These are phyloP conservation scores for Truncatella angustata DNA, from an alignment of 2,329 filamentous ascomycete genomes.

Conservation along the genomic window DNA sequence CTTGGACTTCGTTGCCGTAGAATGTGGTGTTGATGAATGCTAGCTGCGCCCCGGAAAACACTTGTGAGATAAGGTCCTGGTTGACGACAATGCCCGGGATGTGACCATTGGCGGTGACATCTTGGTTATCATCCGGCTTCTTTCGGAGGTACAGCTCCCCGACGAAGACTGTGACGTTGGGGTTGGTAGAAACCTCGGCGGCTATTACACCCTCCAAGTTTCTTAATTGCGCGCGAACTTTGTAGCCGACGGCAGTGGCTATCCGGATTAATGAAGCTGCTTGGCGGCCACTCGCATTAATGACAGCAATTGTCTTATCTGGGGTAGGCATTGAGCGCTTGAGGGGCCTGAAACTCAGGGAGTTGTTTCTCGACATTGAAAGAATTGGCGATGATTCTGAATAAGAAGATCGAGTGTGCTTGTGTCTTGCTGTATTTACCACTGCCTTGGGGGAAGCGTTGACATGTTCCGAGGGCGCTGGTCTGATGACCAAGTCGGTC, in stretches of 20 bases:
- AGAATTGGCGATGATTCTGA: slow-evolving; percentile 57
- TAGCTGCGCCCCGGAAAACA: slow-evolving; percentile 81
- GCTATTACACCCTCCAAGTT: slow-evolving; percentile 86
- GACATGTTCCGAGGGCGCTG: slow-evolving; percentile 24
- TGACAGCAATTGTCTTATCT: slow-evolving; percentile 84
- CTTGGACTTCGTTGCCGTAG: slow-evolving; percentile 89
- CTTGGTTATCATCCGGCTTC: slow-evolving; percentile 49
- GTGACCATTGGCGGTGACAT: slow-evolving; percentile 67
- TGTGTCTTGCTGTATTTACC: slow-evolving; percentile 42
- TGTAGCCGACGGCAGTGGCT: slow-evolving; percentile 88
- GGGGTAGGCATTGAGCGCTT: slow-evolving; percentile 59
- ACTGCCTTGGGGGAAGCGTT: slow-evolving; percentile 24
- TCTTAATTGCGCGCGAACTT: slow-evolving; percentile 87
- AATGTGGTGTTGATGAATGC: slow-evolving; percentile 99
- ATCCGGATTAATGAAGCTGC: slow-evolving; percentile 93
- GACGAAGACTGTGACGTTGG: slow-evolving; percentile 68
- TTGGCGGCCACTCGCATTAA: slow-evolving; percentile 95
- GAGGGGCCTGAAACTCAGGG: slow-evolving; percentile 57
- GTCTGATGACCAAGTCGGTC: slow-evolving; percentile 29
- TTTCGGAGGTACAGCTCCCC: slow-evolving; percentile 62
- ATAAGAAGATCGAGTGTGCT: slow-evolving; percentile 62
- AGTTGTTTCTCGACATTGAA: slow-evolving; percentile 58
- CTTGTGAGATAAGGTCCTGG: slow-evolving; percentile 66
- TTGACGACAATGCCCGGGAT: slow-evolving; percentile 68
- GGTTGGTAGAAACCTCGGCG: slow-evolving; percentile 76